Evolutionary conservation across 2,329 filamentous ascomycete genomes (phyloP), one percentile per base, ranked within the genome.

Genomic region (Alternaria triticina): DNA sequence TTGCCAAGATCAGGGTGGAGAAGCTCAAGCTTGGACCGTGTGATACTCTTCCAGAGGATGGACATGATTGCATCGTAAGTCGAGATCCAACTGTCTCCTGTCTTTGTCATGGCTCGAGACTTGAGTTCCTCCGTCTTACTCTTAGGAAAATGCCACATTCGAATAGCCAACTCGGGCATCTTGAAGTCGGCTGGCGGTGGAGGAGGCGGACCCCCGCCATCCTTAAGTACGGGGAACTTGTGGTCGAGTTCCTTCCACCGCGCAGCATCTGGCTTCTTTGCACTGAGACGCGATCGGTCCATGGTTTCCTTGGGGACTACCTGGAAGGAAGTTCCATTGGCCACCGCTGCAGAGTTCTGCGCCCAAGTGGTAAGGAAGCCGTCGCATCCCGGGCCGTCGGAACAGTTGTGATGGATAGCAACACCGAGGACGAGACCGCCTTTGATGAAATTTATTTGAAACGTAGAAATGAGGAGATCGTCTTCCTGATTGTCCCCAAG

Each of bases 361-460:
- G 75, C 70, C 74, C 72, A 76, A 25, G 65, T 67, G 3, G 67
- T 67, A 17, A 77, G 43, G 58, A 77, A 69, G 8, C 65, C 69
- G 54, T 77, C 71, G 46, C 68, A 73, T 15, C 75, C 72, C 27
- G 71, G 68, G 13, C 69, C 71, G 23, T 77, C 65, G 9, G 57
- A 67, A 49, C 64, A 60, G 25, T 59, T 58, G 54, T 78, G 76
- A 47, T 74, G 70, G 15, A 76, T 57, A 15, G 74, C 74, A 15
- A 68, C 25, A 11, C 54, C 74, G 10, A 78, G 44, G 36, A 77
- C 65, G 13, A 77, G 40, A n/a, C 75, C 75, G 28, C 73, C 72
- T 7, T 46, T 56, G 54, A 78, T 73, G 49, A 77, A 75, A 58
- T 66, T 78, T 54, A 70, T 30, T 57, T 77, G 74, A 12, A 71